These are phyloP conservation scores for Perkinsus olseni DNA, from an alignment of 169 alveolate species.

Conservation along the genomic window DNA sequence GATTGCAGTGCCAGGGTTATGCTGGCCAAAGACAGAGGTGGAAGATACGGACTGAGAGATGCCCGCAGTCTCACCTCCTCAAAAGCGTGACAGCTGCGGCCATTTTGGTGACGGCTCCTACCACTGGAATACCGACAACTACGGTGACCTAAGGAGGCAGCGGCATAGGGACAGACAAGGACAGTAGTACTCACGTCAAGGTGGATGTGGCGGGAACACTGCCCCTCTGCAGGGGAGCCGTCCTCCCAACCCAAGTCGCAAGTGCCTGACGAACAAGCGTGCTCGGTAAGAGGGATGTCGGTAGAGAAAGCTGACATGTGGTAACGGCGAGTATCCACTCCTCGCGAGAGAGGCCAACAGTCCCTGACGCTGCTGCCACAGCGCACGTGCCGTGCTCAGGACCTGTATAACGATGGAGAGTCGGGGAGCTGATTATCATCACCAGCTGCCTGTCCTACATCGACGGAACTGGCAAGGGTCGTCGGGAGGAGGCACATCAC, in stretches of 20 bases:
- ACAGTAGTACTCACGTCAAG: background rate
- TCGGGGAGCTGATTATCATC: background rate
- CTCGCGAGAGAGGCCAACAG: background rate
- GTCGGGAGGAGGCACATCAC: background rate
- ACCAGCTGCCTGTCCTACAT: background rate
- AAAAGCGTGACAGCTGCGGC: background rate
- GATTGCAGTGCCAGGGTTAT: too few relatives aligned
- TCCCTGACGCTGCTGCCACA: background rate
- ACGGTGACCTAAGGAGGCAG: background rate
- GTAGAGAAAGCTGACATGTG: background rate
- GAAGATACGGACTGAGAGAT: background rate
- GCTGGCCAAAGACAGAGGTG: too few relatives aligned
- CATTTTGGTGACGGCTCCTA: background rate
- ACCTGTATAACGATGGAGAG: background rate
- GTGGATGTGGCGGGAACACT: background rate
- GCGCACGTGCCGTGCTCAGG: background rate
- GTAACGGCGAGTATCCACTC: background rate
- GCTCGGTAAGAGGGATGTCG: background rate
- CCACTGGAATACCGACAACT: background rate
- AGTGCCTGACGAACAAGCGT: background rate
- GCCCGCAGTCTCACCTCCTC: background rate
- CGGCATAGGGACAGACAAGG: background rate
- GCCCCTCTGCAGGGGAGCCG: background rate
- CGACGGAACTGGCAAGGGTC: background rate
- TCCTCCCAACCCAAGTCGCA: background rate